These are phyloP conservation scores for Fusarium tupiense DNA, from an alignment of 2,329 filamentous ascomycete species.

Conservation along the genomic window DNA sequence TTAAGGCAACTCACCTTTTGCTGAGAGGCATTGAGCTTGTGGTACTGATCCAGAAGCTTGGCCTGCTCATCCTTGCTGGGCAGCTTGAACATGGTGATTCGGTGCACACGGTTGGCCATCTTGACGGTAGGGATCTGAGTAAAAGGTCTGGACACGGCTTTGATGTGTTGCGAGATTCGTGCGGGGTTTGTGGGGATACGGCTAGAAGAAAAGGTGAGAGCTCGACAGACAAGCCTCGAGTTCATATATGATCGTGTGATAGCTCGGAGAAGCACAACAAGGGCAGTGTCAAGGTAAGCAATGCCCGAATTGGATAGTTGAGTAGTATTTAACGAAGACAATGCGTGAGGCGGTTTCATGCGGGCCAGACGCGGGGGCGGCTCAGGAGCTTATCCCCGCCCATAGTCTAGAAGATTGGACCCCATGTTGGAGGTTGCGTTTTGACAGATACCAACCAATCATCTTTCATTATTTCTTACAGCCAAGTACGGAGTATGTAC, in stretches of 20 bases:
- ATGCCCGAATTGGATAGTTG: neutral
- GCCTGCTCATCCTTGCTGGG: constrained; percentile 55
- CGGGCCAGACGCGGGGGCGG: constrained; percentile 26
- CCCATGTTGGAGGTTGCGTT: constrained; percentile 2
- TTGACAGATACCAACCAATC: constrained; percentile 2
- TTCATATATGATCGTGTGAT: constrained; percentile 28
- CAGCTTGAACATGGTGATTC: constrained; percentile 65
- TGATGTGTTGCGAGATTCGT: neutral
- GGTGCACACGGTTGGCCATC: constrained; percentile 58
- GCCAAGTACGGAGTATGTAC: neutral
- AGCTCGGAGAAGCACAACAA: neutral
- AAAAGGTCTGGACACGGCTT: constrained; percentile 1
- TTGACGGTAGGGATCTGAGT: constrained; percentile 22
- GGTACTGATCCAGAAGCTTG: constrained; percentile 57
- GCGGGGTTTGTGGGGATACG: neutral
- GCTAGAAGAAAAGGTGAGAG: neutral
- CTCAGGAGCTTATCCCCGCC: constrained; percentile 1
- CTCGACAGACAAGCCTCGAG: constrained; percentile 11
- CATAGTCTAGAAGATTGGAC: neutral
- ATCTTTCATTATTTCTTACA: constrained; percentile 2
- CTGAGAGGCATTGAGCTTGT: constrained; percentile 52
- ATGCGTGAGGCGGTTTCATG: constrained; percentile 21
- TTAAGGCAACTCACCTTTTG: constrained; percentile 50
- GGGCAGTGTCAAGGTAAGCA: neutral
- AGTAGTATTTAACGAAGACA: constrained; percentile 13